Conservation (phyloP, 257 asterid genomes). For the Solanum piurae region DNA sequence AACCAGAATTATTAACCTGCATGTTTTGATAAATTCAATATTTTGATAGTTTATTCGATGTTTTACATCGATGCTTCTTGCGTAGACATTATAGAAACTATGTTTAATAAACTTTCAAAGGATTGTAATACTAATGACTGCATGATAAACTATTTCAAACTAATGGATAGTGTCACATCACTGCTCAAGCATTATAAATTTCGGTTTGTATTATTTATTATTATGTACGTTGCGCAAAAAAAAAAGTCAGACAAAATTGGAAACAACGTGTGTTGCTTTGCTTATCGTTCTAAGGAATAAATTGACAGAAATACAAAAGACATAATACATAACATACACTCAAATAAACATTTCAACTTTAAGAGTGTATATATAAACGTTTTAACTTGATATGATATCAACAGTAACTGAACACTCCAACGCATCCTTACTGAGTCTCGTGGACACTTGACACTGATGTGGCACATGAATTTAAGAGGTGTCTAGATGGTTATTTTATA, state of each 20-base stretch:
- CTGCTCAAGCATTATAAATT: background rate
- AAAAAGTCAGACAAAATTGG: too few relatives aligned
- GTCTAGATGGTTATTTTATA: too few relatives aligned
- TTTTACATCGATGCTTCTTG: background rate
- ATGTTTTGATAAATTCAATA: background rate
- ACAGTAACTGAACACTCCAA: too few relatives aligned
- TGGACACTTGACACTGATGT: background rate
- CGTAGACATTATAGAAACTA: background rate
- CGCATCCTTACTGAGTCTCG: accelerated
- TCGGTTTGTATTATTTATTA: background rate
- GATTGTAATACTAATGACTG: background rate
- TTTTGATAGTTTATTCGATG: background rate
- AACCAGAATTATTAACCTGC: background rate
- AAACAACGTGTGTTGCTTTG: background rate
- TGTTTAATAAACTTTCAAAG: background rate
- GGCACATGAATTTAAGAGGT: background rate
- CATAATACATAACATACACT: background rate
- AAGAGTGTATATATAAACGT: accelerated
- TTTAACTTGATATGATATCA: too few relatives aligned
- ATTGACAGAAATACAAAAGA: background rate
- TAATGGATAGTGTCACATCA: background rate
- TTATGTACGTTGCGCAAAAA: background rate
- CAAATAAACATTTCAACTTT: too few relatives aligned
- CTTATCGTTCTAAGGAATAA: background rate
- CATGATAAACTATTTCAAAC: background rate